These are phyloP conservation scores for Rhynchospora breviuscula DNA, from an alignment of 176 grass and related monocot genomes.

Conservation along the genomic window DNA sequence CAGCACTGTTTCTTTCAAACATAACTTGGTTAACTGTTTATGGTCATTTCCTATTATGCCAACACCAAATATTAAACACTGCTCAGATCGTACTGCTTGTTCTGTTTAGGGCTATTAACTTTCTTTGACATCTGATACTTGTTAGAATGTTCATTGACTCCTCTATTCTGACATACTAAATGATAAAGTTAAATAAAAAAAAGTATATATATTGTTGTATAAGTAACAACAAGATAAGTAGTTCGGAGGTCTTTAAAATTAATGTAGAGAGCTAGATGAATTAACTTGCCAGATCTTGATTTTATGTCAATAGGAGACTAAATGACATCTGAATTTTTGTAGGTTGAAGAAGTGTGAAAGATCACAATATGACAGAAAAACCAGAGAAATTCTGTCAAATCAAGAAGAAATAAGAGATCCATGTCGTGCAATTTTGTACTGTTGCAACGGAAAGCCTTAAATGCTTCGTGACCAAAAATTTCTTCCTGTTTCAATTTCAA, in stretches of 20 bases:
- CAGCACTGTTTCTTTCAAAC: neutral
- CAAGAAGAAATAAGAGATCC: neutral
- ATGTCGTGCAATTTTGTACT: neutral
- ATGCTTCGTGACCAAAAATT: neutral
- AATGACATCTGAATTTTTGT: neutral
- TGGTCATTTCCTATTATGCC: neutral
- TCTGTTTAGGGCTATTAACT: neutral
- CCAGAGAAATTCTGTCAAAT: neutral
- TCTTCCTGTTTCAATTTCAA: neutral
- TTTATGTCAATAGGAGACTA: neutral
- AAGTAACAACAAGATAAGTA: neutral
- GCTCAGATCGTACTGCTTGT: neutral
- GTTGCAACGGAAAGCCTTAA: neutral
- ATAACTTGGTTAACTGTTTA: neutral
- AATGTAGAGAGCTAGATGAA: neutral
- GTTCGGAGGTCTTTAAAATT: neutral
- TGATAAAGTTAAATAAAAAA: neutral
- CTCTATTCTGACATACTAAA: neutral
- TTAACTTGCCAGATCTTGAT: neutral
- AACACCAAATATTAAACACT: neutral
- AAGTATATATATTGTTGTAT: neutral
- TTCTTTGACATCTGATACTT: neutral
- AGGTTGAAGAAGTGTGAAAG: slow-evolving; percentile 42
- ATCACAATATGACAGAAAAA: neutral
- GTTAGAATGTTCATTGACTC: neutral